Conservation (phyloP, 2,329 filamentous ascomycete genomes). For the Arthroderma uncinatum region DNA sequence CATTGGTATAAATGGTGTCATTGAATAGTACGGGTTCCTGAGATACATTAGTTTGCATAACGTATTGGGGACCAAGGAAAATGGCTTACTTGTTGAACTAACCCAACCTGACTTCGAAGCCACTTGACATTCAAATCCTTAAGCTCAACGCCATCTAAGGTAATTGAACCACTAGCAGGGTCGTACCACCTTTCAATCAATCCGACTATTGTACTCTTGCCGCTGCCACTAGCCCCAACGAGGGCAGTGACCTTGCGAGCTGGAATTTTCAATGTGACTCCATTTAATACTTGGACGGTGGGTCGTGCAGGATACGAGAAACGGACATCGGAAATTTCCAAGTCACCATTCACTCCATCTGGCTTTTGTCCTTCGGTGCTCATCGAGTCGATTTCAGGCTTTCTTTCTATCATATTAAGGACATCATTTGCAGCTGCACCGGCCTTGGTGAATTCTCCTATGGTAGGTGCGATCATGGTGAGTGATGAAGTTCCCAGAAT, state of each 20-base stretch:
- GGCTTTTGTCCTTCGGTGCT: slow-evolving; percentile 18
- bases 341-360: slow-evolving; percentile 20
- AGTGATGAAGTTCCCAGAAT: slow-evolving; percentile 31
- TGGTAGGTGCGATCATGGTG: slow-evolving; percentile 31
- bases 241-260: slow-evolving; percentile 45
- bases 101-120: slow-evolving; percentile 37
- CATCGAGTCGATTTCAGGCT: slow-evolving; percentile 31
- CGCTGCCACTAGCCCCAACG: slow-evolving; percentile 48
- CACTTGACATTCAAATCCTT: slow-evolving; percentile 38
- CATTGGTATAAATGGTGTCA: slow-evolving; percentile 70
- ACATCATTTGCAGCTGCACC: slow-evolving; percentile 30
- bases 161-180: slow-evolving; percentile 39
- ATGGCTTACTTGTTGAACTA: slow-evolving; percentile 33
- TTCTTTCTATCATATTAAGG: slow-evolving; percentile 33
- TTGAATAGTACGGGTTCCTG: slow-evolving; percentile 77
- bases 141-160: slow-evolving; percentile 41
- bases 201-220: slow-evolving; percentile 47
- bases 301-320: slow-evolving; percentile 40
- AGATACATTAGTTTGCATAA: slow-evolving; percentile 15
- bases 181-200: slow-evolving; percentile 50
- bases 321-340: slow-evolving; percentile 34
- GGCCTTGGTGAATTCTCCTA: slow-evolving; percentile 34
- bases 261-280: slow-evolving; percentile 35
- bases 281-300: slow-evolving; percentile 32
- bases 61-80: not conserved